Conservation (phyloP, 257 asterid genomes). For the Cynanchum wilfordii region DNA sequence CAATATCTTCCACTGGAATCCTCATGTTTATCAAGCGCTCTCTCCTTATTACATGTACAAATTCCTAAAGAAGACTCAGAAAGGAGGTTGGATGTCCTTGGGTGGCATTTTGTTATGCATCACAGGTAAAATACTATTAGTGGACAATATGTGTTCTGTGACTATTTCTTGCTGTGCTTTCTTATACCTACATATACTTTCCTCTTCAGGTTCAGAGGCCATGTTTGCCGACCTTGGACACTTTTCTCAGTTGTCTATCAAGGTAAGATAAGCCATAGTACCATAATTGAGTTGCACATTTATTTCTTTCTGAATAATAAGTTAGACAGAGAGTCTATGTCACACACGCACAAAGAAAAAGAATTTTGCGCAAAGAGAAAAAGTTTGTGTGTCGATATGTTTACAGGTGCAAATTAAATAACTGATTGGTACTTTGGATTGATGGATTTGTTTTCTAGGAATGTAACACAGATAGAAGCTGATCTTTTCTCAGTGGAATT, state of each 20-base stretch:
- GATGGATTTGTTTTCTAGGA: too few relatives aligned
- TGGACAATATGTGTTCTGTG: conserved; percentile 2
- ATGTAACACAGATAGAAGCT: too few relatives aligned
- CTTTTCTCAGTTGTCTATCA: conserved; percentile 85
- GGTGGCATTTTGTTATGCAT: conserved; percentile 91
- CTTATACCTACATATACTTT: not conserved
- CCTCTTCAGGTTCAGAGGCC: conserved; percentile 77
- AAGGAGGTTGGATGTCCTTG: conserved; percentile 91
- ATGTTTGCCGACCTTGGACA: conserved; percentile 99
- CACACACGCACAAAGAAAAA: too few relatives aligned
- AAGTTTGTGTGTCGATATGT: not conserved
- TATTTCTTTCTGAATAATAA: not conserved
- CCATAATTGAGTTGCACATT: not conserved
- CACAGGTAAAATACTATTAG: conserved; percentile 44
- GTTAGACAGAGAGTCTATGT: not conserved
- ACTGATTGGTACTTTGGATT: not conserved
- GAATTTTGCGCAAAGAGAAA: too few relatives aligned
- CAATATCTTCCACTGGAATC: conserved; percentile 84
- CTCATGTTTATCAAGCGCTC: conserved; percentile 76
- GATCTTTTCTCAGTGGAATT: too few relatives aligned
- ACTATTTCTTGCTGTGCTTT: not conserved
- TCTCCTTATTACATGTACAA: conserved; percentile 97
- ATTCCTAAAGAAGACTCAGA: conserved; percentile 79
- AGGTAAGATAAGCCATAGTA: conserved; percentile 34
- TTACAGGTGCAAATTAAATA: not conserved